A percentile compares a stretch with the other conserved stretches of the same genome.
phyloP scores from a whole-genome alignment of 805 yeast species.

The Millerozyma acaciae region DNA sequence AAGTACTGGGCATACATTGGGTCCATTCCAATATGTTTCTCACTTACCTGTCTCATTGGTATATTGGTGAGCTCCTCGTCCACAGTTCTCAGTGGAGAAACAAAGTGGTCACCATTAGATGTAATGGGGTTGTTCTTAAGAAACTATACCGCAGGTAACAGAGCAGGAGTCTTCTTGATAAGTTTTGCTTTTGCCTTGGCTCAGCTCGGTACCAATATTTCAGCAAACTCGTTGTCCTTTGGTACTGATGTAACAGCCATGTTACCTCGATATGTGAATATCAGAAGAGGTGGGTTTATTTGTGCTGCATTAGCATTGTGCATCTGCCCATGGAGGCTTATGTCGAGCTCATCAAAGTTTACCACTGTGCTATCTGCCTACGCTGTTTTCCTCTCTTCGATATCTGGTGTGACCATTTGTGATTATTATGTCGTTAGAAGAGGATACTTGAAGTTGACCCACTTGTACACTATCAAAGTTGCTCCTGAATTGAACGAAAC shows the following conservation, averaged over 20 bases:
- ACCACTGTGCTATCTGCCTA: slow-evolving; percentile 42
- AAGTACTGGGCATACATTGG: slow-evolving; percentile 45
- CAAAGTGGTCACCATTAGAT: slow-evolving; percentile 83
- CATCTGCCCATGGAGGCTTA: slow-evolving; percentile 42
- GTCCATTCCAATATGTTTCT: slow-evolving; percentile 73
- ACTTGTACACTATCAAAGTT: slow-evolving; percentile 49
- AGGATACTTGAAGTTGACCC: slow-evolving; percentile 61
- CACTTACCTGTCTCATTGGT: slow-evolving; percentile 80
- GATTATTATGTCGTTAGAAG: slow-evolving; percentile 59
- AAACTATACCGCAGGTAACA: slow-evolving; percentile 33
- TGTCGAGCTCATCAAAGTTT: slow-evolving; percentile 34
- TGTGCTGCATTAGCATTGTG: slow-evolving; percentile 38
- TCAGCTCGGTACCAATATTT: slow-evolving; percentile 40
- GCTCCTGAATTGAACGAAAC: slow-evolving; percentile 32
- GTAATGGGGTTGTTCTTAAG: slow-evolving; percentile 61
- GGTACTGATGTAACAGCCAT: slow-evolving; percentile 42
- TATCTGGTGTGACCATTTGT: slow-evolving; percentile 40
- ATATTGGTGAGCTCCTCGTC: slow-evolving; percentile 81
- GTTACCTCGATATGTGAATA: slow-evolving; percentile 36
- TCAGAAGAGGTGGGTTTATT: slow-evolving; percentile 39
- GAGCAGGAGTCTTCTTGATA: slow-evolving; percentile 42
- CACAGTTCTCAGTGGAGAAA: slow-evolving; percentile 57
- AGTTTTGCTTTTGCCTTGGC: slow-evolving; percentile 38
- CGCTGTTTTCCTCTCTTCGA: slow-evolving; percentile 40
- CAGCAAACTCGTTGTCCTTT: slow-evolving; percentile 39